Evolutionary conservation across 768 basidiomycete genomes (phyloP), one percentile per base, ranked within the genome.

Genomic region (Hericium rajendrae): DNA sequence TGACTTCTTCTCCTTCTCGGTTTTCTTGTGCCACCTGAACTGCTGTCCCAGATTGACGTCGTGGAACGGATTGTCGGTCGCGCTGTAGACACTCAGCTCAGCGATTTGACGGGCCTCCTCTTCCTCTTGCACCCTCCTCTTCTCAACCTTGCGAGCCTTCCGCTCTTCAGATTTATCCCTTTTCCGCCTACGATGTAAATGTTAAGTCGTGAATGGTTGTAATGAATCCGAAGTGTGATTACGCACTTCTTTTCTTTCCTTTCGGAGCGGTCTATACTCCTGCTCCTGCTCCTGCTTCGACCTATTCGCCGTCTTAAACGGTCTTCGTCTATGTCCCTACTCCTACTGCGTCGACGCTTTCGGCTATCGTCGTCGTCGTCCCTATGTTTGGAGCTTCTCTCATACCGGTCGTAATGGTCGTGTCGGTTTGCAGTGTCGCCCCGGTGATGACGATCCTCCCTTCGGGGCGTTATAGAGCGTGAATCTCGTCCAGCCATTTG

Each of bases 11-110:
- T 99, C 97, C 75, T 93, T 92, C 70, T 99, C 97, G 26, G 84
- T 82, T 76, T 99, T 99, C 78, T 99, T 99, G 74, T 94, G 91
- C 97, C 97, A 99, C 57, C 89, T 85, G 71, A 99, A 99, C 69
- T 94, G 92, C 68, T 97, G 91, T 20, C 86, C 88, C 37, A 98
- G 85, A 70, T 98, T 97, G 60, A 91, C 86, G 65, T 98, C 97
- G 72, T 97, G 92, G 76, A 98, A 99, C 0, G 97, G 97, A 67
- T 98, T 99, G 77, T 98, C 94, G 12, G 86, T 85, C 50, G 94
- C 91, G 63, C 92, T 94, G 76, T 98, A 98, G 62, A 97, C 88
- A 62, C 93, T 94, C 46, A 98, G 80, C 71, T 98, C 95, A 10
- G 92, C 93, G 15, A 97, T 86, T 64, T 88, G 86, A 26, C 94